Percentiles rank a stretch among this genome's conserved stretches.
phyloP scores from a whole-genome alignment of 176 grass and related monocot genomes.

The Bolboschoenus planiculmis region DNA sequence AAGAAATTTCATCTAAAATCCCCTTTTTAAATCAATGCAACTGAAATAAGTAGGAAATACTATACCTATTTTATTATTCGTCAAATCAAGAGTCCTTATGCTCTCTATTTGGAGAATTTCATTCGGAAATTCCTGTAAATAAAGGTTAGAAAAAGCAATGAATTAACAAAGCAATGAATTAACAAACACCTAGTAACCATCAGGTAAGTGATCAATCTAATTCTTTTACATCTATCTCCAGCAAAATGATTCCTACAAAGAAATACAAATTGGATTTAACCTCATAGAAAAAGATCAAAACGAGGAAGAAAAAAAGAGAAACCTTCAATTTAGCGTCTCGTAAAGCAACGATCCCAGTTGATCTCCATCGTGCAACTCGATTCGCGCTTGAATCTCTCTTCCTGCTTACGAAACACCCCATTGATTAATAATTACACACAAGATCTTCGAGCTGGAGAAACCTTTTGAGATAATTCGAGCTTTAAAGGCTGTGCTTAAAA shows the following conservation, averaged over 20 bases:
- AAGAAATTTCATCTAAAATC: constrained; percentile 9
- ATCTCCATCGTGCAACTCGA: constrained; percentile 66
- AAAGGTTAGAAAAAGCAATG: constrained; percentile 12
- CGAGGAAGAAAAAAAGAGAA: neutral
- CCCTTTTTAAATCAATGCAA: neutral
- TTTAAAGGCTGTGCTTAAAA: neutral
- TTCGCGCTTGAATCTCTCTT: constrained; percentile 47
- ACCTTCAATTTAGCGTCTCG: constrained; percentile 88
- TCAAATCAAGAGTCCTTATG: constrained; percentile 90
- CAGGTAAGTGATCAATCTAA: neutral
- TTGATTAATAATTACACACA: neutral
- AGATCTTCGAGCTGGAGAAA: neutral
- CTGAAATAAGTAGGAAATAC: neutral
- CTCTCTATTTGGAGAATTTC: constrained; percentile 80
- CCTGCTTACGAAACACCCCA: constrained; percentile 84
- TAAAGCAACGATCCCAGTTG: constrained; percentile 85
- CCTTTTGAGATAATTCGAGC: neutral
- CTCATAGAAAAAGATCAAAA: neutral
- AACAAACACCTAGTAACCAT: neutral
- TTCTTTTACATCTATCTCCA: too few relatives aligned
- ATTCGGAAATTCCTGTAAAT: constrained; percentile 56
- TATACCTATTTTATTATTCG: constrained; percentile 96
- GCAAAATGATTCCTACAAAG: neutral
- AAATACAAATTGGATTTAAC: neutral
- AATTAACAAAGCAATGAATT: neutral